phyloP scores from a whole-genome alignment of 441 rosid species.

The Pelargonium citronellum region DNA sequence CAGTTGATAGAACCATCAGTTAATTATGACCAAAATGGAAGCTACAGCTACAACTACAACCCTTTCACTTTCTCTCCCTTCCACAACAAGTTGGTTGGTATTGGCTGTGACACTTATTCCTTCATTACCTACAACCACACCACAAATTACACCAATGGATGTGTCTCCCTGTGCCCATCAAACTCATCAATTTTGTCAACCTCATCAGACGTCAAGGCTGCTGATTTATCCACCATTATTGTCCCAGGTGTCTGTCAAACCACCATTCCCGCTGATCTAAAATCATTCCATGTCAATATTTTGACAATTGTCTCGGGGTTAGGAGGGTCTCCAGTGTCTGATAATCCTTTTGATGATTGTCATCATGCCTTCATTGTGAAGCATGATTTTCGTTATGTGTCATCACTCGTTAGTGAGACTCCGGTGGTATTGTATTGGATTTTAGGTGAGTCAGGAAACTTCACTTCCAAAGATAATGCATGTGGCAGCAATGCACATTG shows the following conservation, averaged over 20 bases:
- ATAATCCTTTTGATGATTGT: background rate
- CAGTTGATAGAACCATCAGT: background rate
- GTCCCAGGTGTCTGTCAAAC: conserved; percentile 13
- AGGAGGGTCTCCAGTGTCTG: background rate
- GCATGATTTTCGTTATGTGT: background rate
- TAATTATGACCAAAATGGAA: background rate
- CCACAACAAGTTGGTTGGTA: conserved; percentile 11
- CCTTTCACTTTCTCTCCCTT: conserved; percentile 14
- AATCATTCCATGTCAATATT: background rate
- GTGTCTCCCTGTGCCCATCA: conserved; percentile 12
- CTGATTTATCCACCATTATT: background rate
- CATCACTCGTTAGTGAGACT: background rate
- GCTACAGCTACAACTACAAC: background rate
- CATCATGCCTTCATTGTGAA: conserved; percentile 21
- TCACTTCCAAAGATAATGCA: background rate
- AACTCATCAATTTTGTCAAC: background rate
- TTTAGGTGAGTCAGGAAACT: background rate
- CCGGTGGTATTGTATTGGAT: conserved; percentile 18
- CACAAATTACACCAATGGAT: conserved; percentile 11
- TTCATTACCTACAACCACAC: conserved; percentile 7
- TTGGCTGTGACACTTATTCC: conserved; percentile 15
- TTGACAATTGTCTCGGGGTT: background rate
- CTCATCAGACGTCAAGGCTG: background rate
- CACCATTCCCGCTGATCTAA: conserved; percentile 14
- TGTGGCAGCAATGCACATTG: conserved; percentile 20